phyloP scores from a whole-genome alignment of 2,329 filamentous ascomycete genomes.

The Pseudogymnoascus sp. region DNA sequence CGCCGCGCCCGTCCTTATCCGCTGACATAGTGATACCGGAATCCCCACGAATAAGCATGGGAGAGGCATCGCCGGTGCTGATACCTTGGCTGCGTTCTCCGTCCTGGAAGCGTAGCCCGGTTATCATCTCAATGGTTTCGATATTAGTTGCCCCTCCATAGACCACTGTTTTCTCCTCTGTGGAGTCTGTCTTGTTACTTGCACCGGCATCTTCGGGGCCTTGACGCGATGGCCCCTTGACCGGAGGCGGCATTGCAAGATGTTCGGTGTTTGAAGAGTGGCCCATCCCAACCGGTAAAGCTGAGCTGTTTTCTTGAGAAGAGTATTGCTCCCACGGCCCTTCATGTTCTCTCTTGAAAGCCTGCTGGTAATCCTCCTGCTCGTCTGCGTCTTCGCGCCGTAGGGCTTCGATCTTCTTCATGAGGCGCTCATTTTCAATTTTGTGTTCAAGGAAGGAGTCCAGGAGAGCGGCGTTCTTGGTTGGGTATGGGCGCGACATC shows the following conservation, averaged over 20 bases:
- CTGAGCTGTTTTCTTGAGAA: constrained; percentile 34
- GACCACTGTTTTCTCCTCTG: constrained; percentile 76
- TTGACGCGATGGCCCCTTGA: constrained; percentile 56
- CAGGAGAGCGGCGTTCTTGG: constrained; percentile 73
- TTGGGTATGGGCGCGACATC: constrained; percentile 84
- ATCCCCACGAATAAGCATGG: constrained; percentile 75
- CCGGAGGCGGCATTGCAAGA: constrained; percentile 58
- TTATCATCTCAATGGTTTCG: constrained; percentile 89
- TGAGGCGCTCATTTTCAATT: constrained; percentile 85
- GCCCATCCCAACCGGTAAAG: constrained; percentile 18
- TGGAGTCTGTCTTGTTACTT: constrained; percentile 62
- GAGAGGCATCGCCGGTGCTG: constrained; percentile 76
- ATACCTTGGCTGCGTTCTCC: constrained; percentile 84
- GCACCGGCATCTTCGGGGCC: constrained; percentile 68
- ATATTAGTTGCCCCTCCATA: constrained; percentile 71
- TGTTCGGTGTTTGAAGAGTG: constrained; percentile 33
- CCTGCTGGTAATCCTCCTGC: constrained; percentile 52
- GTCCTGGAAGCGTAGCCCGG: constrained; percentile 77
- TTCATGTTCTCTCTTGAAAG: constrained; percentile 51
- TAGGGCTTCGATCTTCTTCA: constrained; percentile 75
- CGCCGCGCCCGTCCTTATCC: constrained; percentile 65
- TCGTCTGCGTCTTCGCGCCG: constrained; percentile 81
- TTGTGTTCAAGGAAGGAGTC: constrained; percentile 96
- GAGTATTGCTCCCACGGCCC: constrained; percentile 45
- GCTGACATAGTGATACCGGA: constrained; percentile 77